Conservation (phyloP, 306 rosid genomes). For the Lathyrus aphaca region DNA sequence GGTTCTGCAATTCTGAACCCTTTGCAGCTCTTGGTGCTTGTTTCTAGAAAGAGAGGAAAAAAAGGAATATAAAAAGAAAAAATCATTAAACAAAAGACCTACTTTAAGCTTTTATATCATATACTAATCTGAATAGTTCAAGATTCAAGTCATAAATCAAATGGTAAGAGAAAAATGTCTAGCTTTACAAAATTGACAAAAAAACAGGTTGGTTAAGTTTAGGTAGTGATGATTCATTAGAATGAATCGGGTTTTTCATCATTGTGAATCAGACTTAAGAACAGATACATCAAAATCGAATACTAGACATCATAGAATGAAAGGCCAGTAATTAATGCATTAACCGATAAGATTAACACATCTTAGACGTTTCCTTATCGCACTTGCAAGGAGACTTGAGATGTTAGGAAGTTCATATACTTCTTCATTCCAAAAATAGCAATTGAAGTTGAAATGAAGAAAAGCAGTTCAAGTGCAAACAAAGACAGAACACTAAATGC, state of each 20-base stretch:
- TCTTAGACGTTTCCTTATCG: background rate
- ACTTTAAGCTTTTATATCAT: background rate
- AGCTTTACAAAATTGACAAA: background rate
- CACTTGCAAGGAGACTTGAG: slow-evolving; percentile 18
- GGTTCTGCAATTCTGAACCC: slow-evolving; percentile 73
- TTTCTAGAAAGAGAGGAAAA: slow-evolving; percentile 53
- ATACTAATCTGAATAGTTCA: background rate
- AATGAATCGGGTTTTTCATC: background rate
- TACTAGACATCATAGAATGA: slow-evolving; percentile 7
- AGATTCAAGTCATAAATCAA: background rate
- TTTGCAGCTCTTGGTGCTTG: slow-evolving; percentile 57
- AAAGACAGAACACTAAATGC: slow-evolving; percentile 11
- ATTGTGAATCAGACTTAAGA: background rate
- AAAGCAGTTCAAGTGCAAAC: slow-evolving; percentile 21
- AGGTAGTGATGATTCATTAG: background rate
- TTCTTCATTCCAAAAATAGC: slow-evolving; percentile 14
- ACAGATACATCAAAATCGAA: background rate
- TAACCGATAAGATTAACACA: background rate
- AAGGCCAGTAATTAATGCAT: slow-evolving; percentile 21
- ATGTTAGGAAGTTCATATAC: slow-evolving; percentile 25
- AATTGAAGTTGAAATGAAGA: slow-evolving; percentile 18
- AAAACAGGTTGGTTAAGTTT: background rate
- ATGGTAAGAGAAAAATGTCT: background rate
- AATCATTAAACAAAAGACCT: background rate
- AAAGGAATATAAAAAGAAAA: slow-evolving; percentile 20